Percentiles rank a stretch among this genome's conserved stretches.
Evolutionary conservation across 23 red algal species (phyloP).

Genomic region (Cyanidium caldarium): DNA sequence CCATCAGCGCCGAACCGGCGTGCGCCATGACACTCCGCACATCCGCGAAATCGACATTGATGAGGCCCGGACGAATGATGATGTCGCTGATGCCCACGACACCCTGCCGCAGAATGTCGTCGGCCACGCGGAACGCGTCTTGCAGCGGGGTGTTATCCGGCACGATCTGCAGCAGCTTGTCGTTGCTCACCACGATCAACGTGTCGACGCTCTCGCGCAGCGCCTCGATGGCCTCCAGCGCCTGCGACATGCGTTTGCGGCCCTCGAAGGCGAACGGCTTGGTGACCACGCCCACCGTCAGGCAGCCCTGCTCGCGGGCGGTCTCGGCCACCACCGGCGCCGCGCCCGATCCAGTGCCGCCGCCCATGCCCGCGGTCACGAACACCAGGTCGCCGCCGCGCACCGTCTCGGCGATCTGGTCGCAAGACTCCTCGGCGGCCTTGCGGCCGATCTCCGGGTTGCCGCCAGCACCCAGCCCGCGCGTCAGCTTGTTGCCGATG

Average conservation of each 20-base stretch:
- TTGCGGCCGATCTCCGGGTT: constrained; percentile 17
- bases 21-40: constrained; percentile 22
- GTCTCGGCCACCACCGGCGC: constrained; percentile 10
- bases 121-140: constrained; percentile 14
- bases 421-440: constrained; percentile 18
- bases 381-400: constrained; percentile 22
- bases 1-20: constrained; percentile 21
- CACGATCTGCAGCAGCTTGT: constrained; percentile 21
- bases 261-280: constrained; percentile 26
- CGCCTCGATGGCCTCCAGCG: constrained; percentile 14
- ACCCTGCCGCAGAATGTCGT: constrained; percentile 23
- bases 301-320: constrained; percentile 15
- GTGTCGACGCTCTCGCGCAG: constrained; percentile 18
- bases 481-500: constrained; percentile 11
- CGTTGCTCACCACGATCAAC: constrained; percentile 25
- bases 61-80: constrained; percentile 20
- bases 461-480: constrained; percentile 17
- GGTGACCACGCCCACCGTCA: constrained; percentile 21
- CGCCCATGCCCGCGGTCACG: constrained; percentile 25
- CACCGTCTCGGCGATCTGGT: constrained; percentile 6
- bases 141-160: constrained; percentile 18
- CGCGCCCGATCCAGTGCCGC: constrained; percentile 19
- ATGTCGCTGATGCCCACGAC: constrained; percentile 23
- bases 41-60: constrained; percentile 22
- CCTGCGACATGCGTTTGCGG: constrained; percentile 13